A percentile compares a stretch with the other conserved stretches of the same genome.
Conservation (phyloP, 108 stramenopile genomes). For the Epithemia pelagica region DNA sequence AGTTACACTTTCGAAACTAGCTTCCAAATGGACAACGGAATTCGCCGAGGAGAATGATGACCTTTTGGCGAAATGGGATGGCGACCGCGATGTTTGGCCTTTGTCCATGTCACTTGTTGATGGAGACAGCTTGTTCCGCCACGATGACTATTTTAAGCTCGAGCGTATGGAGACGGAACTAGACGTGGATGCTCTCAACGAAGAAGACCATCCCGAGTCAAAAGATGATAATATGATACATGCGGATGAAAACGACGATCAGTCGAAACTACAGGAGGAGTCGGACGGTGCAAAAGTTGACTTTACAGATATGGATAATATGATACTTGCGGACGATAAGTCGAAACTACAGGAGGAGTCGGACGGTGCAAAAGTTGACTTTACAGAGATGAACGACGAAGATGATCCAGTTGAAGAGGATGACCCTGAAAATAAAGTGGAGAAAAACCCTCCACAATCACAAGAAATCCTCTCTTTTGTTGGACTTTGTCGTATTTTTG, state of each 20-base stretch:
- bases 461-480: conserved; percentile 23
- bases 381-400: conserved; percentile 20
- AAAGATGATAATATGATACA: too few species aligned
- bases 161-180: not conserved
- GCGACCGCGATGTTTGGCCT: conserved; percentile 10
- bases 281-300: conserved; percentile 20
- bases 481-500: conserved; percentile 55
- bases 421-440: not conserved
- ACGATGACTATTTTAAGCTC: not conserved
- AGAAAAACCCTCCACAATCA: conserved; percentile 5
- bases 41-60: not conserved
- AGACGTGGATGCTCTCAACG: too few species aligned
- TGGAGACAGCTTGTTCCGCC: conserved; percentile 36
- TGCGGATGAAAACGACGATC: too few species aligned
- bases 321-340: not conserved
- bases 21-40: conserved; percentile 19
- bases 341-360: not conserved
- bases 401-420: conserved; percentile 19
- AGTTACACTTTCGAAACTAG: conserved; percentile 21
- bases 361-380: conserved; percentile 24
- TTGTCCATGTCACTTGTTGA: conserved; percentile 6
- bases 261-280: not conserved
- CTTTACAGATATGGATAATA: conserved; percentile 14
- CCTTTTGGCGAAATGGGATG: conserved; percentile 12
- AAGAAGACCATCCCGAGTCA: too few species aligned